Base-by-base conservation (phyloP, 23 red algal genomes). In the Chondrus crispus region DNA sequence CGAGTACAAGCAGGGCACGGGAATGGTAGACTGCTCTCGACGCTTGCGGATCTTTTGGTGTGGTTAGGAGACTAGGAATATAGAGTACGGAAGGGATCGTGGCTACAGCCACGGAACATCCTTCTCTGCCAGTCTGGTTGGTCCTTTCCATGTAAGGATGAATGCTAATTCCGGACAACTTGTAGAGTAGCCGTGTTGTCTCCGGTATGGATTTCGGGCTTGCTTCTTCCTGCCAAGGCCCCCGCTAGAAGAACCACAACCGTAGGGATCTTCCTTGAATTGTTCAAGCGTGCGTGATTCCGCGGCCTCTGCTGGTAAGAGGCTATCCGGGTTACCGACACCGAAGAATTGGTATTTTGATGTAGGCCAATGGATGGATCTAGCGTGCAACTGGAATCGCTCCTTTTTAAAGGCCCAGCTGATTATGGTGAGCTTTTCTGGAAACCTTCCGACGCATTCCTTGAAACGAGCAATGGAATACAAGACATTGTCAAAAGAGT, bases 401-500 rank as follows among this genome's bases (percentile, higher is more conserved):
- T 74, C 40, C 12, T 72, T 46, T 62, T 97, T 97, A 51, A 97
- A 89, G 4, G 62, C 13, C 80, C 88, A 89, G 29, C 87, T 93
- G 28, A 97, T 66, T 33, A 94, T 54, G 18, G 95, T 94, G 11
- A 94, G 54, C 28, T 46, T 32, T 3, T 13, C n/a, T 12, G 95
- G 95, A 41, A 91, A 94, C 1, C 40, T 40, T 2, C 71, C 54
- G 11, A 76, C 79, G 60, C 86, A 75, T 44, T 94, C 81, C 20
- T 74, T 71, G 49, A 97, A 97, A 24, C 90, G 84, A 39, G 73
- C 88, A 14, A 97, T 89, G 28, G 80, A 74, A 71, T 94, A 97
- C 30, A 94, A 41, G 14, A 97, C 55, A 72, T 97, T 97, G 50
- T 97, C 95, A 88, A 77, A 97, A 19, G 90, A 94, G 49, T 97